Base-by-base conservation (phyloP, 495 filamentous ascomycete species). In the Penicillium goetzii region DNA sequence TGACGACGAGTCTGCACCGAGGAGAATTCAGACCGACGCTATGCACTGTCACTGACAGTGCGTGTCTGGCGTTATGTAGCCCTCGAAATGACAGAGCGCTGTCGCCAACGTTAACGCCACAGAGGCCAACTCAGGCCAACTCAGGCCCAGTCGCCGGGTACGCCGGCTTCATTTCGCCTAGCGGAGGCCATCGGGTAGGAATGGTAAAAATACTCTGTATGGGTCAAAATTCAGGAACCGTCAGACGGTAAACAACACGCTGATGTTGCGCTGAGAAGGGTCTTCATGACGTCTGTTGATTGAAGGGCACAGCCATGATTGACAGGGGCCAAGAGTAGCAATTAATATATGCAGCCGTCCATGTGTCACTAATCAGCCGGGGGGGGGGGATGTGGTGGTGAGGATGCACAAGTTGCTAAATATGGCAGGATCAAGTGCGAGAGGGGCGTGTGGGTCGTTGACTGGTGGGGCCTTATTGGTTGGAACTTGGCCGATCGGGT, bases 91-190 rank as follows among this genome's bases (percentile, higher is more conserved):
- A 40, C 30, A 21, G 40, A 19, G 30, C 21, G 45, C 19, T 33
- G 32, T 43, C 30, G 59, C 52, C 38, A 58, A 25, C 34, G 33
- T n/a, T 38, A 58, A 49, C 59, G 59, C 64, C 59, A 66, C 64
- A 19, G n/a, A 6, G 23, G 23, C 64, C 55, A 38, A 56, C 28
- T 61, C 57, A 6, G 23, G 23, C 64, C 55, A 38, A 56, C 28
- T 61, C 57, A 54, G 59, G 63, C 38, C 32, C 59, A 59, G 59
- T 61, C 45, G 56, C 32, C 59, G 59, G 55, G 45, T 59, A 14
- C 19, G 59, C 49, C 64, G 64, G 64, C 59, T 66, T 52, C 19
- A 45, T 41, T 47, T 41, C 38, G 32, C 38, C 38, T 41, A 8
- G 25, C n/a, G 26, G 23, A 40, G 11, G 21, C 28, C 19, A 15